Percentiles rank a stretch among this genome's conserved stretches.
Conservation (phyloP, 139 green algal genomes). For the Trebouxia sp. region DNA sequence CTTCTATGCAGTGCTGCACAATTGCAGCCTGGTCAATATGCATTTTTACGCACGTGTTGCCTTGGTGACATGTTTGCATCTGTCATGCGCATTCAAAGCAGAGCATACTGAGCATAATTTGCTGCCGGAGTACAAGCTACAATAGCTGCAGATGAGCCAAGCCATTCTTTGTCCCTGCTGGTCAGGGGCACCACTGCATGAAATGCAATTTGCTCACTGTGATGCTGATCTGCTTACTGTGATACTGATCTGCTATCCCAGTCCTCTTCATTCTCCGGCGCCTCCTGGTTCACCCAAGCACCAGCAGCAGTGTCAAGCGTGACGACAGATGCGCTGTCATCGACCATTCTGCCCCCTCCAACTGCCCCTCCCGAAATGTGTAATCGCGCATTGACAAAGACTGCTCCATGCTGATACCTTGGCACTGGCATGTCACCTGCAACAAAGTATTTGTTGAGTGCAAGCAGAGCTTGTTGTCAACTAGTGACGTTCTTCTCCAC, state of each 20-base stretch:
- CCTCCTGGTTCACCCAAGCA: constrained; percentile 54
- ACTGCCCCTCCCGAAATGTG: constrained; percentile 96
- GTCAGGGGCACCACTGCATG: neutral
- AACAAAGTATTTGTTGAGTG: too few species aligned
- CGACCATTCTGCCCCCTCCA: constrained; percentile 94
- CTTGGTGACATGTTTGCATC: too few species aligned
- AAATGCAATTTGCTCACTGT: neutral
- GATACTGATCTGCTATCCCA: constrained; percentile 18
- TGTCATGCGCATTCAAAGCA: too few species aligned
- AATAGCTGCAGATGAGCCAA: too few species aligned
- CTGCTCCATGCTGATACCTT: constrained; percentile 94
- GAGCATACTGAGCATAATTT: too few species aligned
- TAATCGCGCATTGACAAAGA: constrained; percentile 93
- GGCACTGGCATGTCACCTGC: constrained; percentile 83
- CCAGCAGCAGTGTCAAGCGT: constrained; percentile 86
- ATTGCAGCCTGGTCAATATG: too few species aligned
- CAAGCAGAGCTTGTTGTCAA: too few species aligned
- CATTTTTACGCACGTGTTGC: too few species aligned
- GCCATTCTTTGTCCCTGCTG: too few species aligned
- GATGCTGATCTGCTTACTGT: constrained; percentile 4
- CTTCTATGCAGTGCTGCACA: too few species aligned
- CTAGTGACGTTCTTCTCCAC: too few species aligned
- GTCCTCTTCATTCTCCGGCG: constrained; percentile 2
- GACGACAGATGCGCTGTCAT: constrained; percentile 77
- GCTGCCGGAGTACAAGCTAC: too few species aligned